These are phyloP conservation scores for Fusarium metavorans DNA, from an alignment of 2,329 filamentous ascomycete species.

Conservation along the genomic window DNA sequence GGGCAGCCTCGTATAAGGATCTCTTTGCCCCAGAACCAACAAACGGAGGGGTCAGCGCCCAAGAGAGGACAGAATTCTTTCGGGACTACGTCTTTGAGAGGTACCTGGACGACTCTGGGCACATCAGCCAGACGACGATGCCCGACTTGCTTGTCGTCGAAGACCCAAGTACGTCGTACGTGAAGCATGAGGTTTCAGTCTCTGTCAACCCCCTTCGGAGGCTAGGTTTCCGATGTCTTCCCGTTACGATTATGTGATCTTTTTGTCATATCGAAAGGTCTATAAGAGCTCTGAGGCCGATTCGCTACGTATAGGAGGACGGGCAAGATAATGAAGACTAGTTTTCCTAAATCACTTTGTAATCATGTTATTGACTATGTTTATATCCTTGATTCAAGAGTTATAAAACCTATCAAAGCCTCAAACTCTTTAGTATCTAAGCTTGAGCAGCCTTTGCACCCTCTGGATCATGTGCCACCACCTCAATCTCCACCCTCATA, in stretches of 20 bases:
- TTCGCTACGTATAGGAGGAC: background rate
- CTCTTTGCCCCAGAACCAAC: background rate
- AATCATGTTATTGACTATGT: background rate
- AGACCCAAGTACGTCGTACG: background rate
- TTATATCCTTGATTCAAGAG: background rate
- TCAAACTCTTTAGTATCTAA: background rate
- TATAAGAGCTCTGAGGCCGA: background rate
- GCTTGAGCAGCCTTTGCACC: background rate
- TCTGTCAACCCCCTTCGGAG: background rate
- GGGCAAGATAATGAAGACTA: background rate
- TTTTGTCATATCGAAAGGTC: background rate
- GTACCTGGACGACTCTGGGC: background rate
- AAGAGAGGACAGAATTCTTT: background rate
- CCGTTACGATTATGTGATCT: background rate
- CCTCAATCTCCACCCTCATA: slow-evolving; percentile 15
- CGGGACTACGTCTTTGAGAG: background rate
- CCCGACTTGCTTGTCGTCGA: background rate
- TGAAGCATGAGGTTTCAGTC: background rate
- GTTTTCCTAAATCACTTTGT: background rate
- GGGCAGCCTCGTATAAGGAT: background rate
- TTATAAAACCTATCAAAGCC: too few relatives aligned
- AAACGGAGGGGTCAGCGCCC: background rate
- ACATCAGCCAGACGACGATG: background rate
- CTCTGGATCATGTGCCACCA: slow-evolving; percentile 6
- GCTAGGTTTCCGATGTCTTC: background rate